phyloP scores from a whole-genome alignment of 1,139 yeast species.

The Saccharomyces hybrid region DNA sequence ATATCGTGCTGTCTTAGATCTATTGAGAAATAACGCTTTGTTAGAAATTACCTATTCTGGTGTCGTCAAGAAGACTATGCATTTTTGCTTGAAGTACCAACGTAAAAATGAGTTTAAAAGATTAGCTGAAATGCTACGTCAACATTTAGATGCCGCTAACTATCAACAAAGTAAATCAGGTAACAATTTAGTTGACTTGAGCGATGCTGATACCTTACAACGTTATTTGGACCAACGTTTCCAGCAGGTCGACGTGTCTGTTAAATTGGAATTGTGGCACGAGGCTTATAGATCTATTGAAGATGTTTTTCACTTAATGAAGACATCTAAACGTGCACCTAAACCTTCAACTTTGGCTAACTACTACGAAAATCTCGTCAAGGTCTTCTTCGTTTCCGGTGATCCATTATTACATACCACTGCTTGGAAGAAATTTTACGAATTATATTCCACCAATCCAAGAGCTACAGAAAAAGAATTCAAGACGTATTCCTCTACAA shows the following conservation, averaged over 20 bases:
- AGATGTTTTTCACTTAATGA: slow-evolving; percentile 86
- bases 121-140: slow-evolving; percentile 84
- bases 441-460: slow-evolving; percentile 76
- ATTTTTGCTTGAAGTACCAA: slow-evolving; percentile 77
- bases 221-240: slow-evolving; percentile 91
- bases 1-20: slow-evolving; percentile 81
- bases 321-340: slow-evolving; percentile 81
- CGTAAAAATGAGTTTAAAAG: slow-evolving; percentile 95
- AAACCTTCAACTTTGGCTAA: slow-evolving; percentile 89
- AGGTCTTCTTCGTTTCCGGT: slow-evolving; percentile 85
- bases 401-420: slow-evolving; percentile 92
- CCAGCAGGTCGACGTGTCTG: slow-evolving; percentile 84
- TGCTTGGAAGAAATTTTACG: slow-evolving; percentile 88
- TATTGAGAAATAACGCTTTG: slow-evolving; percentile 86
- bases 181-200: slow-evolving; percentile 56
- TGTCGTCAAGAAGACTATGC: slow-evolving; percentile 79
- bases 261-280: slow-evolving; percentile 94
- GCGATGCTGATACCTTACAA: slow-evolving; percentile 86
- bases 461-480: slow-evolving; percentile 78
- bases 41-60: slow-evolving; percentile 82
- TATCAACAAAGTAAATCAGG: slow-evolving; percentile 42
- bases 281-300: slow-evolving; percentile 97
- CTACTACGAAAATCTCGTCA: slow-evolving; percentile 89
- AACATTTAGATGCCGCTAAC: slow-evolving; percentile 77
- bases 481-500: slow-evolving; percentile 70